Percentiles rank a stretch among this genome's conserved stretches.
These are phyloP conservation scores for Corylus americana DNA, from an alignment of 306 rosid species.

Conservation along the genomic window DNA sequence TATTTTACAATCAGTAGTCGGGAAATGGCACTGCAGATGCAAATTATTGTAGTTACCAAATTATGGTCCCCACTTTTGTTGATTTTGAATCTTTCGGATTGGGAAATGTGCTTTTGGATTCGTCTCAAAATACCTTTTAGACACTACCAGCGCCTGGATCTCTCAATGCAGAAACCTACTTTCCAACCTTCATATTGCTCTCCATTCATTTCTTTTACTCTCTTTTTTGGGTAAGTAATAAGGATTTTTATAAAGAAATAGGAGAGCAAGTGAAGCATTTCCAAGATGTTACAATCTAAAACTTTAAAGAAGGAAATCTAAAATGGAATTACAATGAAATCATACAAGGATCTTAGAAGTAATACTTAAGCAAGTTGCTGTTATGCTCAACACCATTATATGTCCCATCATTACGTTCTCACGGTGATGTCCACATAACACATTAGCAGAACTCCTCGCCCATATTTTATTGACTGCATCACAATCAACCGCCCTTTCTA, in stretches of 20 bases:
- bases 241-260: too few relatives aligned
- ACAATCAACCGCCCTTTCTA: background rate
- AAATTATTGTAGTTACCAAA: slow-evolving; percentile 6
- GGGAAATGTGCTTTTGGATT: slow-evolving; percentile 6
- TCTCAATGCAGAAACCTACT: background rate
- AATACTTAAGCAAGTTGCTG: background rate
- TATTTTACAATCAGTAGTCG: background rate
- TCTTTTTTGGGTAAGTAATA: too few relatives aligned
- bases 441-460: background rate
- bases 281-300: background rate
- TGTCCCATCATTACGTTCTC: background rate
- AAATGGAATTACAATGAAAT: background rate
- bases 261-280: too few relatives aligned
- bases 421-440: background rate
- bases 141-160: background rate
- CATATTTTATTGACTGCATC: background rate
- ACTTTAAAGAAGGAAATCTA: background rate
- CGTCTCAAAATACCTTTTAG: slow-evolving; percentile 14
- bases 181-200: too few relatives aligned
- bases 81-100: background rate
- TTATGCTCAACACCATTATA: background rate
- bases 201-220: too few relatives aligned
- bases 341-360: background rate
- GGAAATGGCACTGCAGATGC: slow-evolving; percentile 15
- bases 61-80: background rate